These are phyloP conservation scores for Cladosporium sp. DNA, from an alignment of 2,329 filamentous ascomycete genomes.

Conservation along the genomic window DNA sequence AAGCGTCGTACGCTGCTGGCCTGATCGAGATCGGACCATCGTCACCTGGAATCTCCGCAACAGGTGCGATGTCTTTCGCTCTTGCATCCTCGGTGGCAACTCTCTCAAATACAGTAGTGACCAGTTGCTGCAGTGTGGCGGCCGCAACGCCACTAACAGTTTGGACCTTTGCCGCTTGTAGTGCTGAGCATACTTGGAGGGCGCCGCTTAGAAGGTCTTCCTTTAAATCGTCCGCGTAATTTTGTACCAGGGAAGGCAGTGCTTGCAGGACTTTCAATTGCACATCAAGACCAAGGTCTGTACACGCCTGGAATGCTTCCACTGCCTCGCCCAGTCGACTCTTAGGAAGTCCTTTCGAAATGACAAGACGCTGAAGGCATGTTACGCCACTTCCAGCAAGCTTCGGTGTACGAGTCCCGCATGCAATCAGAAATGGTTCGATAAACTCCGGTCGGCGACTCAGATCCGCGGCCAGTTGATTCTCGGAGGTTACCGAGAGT, in stretches of 20 bases:
- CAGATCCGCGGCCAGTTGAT: slow-evolving; percentile 71
- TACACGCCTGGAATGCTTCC: slow-evolving; percentile 80
- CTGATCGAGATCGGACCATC: slow-evolving; percentile 63
- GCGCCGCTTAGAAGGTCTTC: slow-evolving; percentile 76
- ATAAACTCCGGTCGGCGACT: slow-evolving; percentile 76
- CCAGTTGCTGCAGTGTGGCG: slow-evolving; percentile 90
- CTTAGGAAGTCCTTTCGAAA: slow-evolving; percentile 72
- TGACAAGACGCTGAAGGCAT: slow-evolving; percentile 82
- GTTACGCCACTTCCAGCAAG: slow-evolving; percentile 83
- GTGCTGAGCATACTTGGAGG: slow-evolving; percentile 83
- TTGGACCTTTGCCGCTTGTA: slow-evolving; percentile 86
- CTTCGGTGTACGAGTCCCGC: slow-evolving; percentile 82
- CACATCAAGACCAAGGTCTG: slow-evolving; percentile 69
- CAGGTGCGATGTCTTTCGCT: slow-evolving; percentile 44
- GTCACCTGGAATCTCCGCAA: slow-evolving; percentile 63
- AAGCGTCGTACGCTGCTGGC: slow-evolving; percentile 78
- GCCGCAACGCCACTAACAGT: slow-evolving; percentile 94
- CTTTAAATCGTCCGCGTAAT: slow-evolving; percentile 76
- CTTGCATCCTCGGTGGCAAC: slow-evolving; percentile 75
- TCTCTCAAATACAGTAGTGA: slow-evolving; percentile 90
- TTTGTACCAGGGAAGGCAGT: slow-evolving; percentile 81
- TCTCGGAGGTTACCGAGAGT: slow-evolving; percentile 68
- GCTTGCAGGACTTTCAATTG: slow-evolving; percentile 95
- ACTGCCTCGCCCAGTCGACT: slow-evolving; percentile 79
- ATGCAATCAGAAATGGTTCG: slow-evolving; percentile 91